phyloP scores from a whole-genome alignment of 768 basidiomycete genomes.

The Pulveroboletus sp. region DNA sequence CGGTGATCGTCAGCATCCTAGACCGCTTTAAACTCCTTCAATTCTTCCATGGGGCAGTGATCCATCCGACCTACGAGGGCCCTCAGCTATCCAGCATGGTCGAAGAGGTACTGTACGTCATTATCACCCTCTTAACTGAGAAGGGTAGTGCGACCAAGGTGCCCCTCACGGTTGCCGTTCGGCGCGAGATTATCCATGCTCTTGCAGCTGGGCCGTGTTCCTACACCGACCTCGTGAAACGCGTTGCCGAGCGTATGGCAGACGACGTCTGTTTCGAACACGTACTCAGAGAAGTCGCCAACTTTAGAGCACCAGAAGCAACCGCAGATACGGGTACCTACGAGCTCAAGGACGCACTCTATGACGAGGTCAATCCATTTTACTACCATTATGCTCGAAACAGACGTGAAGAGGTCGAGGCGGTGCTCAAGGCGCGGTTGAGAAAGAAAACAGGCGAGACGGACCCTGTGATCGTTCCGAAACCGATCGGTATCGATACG shows the following conservation, averaged over 20 bases:
- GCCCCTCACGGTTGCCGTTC: conserved; percentile 57
- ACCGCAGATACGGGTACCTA: conserved; percentile 81
- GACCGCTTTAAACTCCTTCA: conserved; percentile 81
- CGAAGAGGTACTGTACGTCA: conserved; percentile 84
- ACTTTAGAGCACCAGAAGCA: conserved; percentile 76
- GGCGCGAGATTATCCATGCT: conserved; percentile 85
- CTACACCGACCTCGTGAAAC: conserved; percentile 87
- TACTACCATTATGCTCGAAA: conserved; percentile 95
- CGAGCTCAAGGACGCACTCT: conserved; percentile 77
- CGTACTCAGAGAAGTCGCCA: conserved; percentile 72
- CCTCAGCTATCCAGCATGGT: conserved; percentile 77
- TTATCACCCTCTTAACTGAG: conserved; percentile 86
- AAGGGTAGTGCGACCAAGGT: conserved; percentile 67
- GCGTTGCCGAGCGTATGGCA: conserved; percentile 82
- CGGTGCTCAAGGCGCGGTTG: conserved; percentile 58
- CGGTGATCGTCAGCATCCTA: conserved; percentile 79
- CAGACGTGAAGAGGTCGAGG: conserved; percentile 87
- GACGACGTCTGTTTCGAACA: conserved; percentile 81
- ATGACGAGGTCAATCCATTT: conserved; percentile 89
- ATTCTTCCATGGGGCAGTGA: conserved; percentile 66
- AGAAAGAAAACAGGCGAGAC: conserved; percentile 58
- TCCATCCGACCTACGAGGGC: conserved; percentile 60
- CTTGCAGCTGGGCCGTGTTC: conserved; percentile 83
- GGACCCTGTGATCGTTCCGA: conserved; percentile 75
- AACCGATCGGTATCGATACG: conserved; percentile 53